phyloP scores from a whole-genome alignment of 169 alveolate genomes.

The Cryptosporidium bovis region DNA sequence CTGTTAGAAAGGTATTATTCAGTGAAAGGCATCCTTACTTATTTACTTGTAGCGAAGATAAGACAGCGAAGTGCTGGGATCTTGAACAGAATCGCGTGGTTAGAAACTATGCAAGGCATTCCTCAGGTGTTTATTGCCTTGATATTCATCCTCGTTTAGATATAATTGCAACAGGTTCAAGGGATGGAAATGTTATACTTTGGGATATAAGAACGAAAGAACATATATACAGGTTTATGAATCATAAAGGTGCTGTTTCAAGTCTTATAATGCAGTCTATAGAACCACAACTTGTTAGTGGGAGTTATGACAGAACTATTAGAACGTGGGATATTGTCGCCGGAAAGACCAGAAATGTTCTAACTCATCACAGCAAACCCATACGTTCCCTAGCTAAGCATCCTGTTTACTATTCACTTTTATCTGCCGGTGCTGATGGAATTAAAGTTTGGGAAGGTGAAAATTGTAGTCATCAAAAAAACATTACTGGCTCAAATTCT shows the following conservation, averaged over 20 bases:
- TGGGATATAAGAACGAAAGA: slow-evolving; percentile 99
- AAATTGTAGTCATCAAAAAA: slow-evolving; percentile 87
- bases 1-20: slow-evolving; percentile 93
- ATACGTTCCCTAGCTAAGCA: slow-evolving; percentile 94
- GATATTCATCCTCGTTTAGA: slow-evolving; percentile 97
- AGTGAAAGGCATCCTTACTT: slow-evolving; percentile 96
- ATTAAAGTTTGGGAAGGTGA: slow-evolving; percentile 93
- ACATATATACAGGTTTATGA: slow-evolving; percentile 92
- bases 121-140: slow-evolving; percentile 94
- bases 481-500: slow-evolving; percentile 88
- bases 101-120: slow-evolving; percentile 97
- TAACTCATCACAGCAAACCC: slow-evolving; percentile 98
- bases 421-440: slow-evolving; percentile 97
- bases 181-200: slow-evolving; percentile 97
- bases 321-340: slow-evolving; percentile 97
- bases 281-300: slow-evolving; percentile 97
- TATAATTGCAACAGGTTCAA: slow-evolving; percentile 95
- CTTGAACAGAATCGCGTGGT: slow-evolving; percentile 96
- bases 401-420: slow-evolving; percentile 95
- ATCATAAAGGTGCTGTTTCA: slow-evolving; percentile 95
- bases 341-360: slow-evolving; percentile 93
- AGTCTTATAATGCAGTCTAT: slow-evolving; percentile 90
- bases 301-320: slow-evolving; percentile 94
- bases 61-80: slow-evolving; percentile 98
- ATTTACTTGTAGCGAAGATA: slow-evolving; percentile 98